Base-by-base conservation (phyloP, 2,329 filamentous ascomycete genomes). In the Fusarium hostae region DNA sequence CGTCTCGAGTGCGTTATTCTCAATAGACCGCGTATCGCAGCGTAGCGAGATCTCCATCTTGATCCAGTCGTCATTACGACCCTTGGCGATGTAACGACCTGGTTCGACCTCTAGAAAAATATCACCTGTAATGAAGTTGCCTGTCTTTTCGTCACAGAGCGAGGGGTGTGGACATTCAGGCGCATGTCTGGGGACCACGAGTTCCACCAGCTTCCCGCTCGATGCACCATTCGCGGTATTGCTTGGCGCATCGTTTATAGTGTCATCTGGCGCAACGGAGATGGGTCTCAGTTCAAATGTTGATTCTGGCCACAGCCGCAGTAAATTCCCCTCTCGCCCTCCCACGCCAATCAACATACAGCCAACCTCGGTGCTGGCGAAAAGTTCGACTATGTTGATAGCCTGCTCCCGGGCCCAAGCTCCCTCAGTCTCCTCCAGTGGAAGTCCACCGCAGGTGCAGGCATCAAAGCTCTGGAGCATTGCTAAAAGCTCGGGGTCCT, bases 221-320 rank as follows among this genome's bases (percentile, higher is more conserved):
- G 15, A 16, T 43, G 9, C 15, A 16, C 6, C 22, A 16, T 43
- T 5, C 11, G 15, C 2, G 22, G 9, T 6, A 6, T 16, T 4
- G 6, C 9, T 10, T 2, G n/a, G 6, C 0, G 40, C 6, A 26
- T 6, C 26, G 26, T 26, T 26, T 26, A 26, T 26, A 0, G 40
- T 43, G 9, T 16, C n/a, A 43, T 22, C 15, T 43, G 22, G n/a
- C 6, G 15, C 40, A 1, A 43, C 9, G 6, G 13, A 43, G 7
- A 43, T 43, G 6, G n/a, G 40, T 7, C 40, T 4, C n/a, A 43
- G 16, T 9, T 43, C n/a, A 43, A 43, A 24, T 11, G n/a, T 43
- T 24, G 40, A 24, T 24, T 9, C 40, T 4, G n/a, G 40, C 40
- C 40, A 43, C 9, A 10, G 22, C 0, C n/a, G n/a, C n/a, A 43